phyloP scores from a whole-genome alignment of 2,329 filamentous ascomycete genomes.

The Coniochaeta prunicola region DNA sequence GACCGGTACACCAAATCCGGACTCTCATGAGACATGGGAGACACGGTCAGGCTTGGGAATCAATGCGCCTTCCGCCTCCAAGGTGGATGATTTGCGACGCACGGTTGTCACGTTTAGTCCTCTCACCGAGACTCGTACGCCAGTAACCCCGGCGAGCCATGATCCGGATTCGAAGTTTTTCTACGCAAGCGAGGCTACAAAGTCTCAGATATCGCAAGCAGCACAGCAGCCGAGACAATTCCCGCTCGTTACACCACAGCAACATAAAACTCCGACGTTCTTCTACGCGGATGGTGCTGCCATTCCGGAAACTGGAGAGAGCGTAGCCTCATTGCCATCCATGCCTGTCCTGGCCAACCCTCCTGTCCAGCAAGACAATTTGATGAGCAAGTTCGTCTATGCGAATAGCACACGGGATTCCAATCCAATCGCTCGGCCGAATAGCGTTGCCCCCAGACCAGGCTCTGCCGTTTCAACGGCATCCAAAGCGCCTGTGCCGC shows the following conservation, averaged over 20 bases:
- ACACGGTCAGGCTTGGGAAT: slow-evolving; percentile 23
- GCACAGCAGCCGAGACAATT: slow-evolving; percentile 14
- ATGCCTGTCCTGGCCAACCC: slow-evolving; percentile 25
- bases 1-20: slow-evolving; percentile 47
- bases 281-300: slow-evolving; percentile 48
- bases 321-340: slow-evolving; percentile 21
- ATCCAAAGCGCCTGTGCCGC: slow-evolving; percentile 33
- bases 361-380: slow-evolving; percentile 16
- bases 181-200: slow-evolving; percentile 71
- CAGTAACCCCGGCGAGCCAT: slow-evolving; percentile 15
- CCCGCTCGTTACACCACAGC: slow-evolving; percentile 21
- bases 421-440: slow-evolving; percentile 23
- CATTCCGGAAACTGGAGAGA: slow-evolving; percentile 28
- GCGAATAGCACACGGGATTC: slow-evolving; percentile 57
- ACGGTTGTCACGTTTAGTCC: slow-evolving; percentile 32
- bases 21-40: slow-evolving; percentile 38
- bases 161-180: slow-evolving; percentile 70
- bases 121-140: slow-evolving; percentile 22
- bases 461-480: slow-evolving; percentile 38
- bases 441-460: slow-evolving; percentile 27
- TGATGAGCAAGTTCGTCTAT: slow-evolving; percentile 64
- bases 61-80: slow-evolving; percentile 21
- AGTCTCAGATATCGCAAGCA: slow-evolving; percentile 21
- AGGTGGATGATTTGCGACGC: slow-evolving; percentile 19
- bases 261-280: slow-evolving; percentile 36